Percentiles rank a stretch among this genome's conserved stretches.
Conservation (phyloP, 176 grass and related monocot species). For the Eleusine coracana region DNA sequence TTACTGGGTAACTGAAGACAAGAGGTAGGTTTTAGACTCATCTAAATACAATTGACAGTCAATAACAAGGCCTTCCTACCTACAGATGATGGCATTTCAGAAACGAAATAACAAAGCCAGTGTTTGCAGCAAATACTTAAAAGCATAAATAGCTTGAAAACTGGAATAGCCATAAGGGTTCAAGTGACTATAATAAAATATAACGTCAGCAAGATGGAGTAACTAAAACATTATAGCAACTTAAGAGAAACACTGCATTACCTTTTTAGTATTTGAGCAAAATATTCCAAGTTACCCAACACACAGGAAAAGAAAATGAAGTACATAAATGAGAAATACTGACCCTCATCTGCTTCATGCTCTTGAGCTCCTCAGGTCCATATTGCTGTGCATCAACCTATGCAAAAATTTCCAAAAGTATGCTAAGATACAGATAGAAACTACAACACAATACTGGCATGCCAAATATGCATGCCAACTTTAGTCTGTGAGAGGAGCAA, state of each 20-base stretch:
- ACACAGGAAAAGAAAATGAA: constrained; percentile 18
- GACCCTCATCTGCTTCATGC: constrained; percentile 88
- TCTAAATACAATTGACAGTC: not conserved
- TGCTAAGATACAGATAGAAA: constrained; percentile 37
- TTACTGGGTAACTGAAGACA: not conserved
- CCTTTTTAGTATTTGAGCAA: not conserved
- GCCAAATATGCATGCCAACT: constrained; percentile 6
- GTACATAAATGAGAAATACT: constrained; percentile 39
- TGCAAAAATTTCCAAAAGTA: constrained; percentile 31
- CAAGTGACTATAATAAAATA: not conserved
- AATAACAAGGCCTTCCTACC: constrained; percentile 3
- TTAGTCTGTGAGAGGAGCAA: not conserved
- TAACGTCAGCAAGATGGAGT: not conserved
- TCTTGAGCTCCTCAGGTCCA: constrained; percentile 80
- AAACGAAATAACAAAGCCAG: not conserved
- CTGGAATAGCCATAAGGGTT: not conserved
- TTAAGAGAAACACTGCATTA: not conserved
- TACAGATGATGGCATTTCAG: not conserved
- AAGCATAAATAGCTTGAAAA: not conserved
- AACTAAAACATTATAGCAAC: constrained; percentile 8
- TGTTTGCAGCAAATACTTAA: constrained; percentile 22
- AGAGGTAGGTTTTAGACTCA: not conserved
- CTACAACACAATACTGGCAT: constrained; percentile 1
- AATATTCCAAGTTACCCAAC: not conserved
- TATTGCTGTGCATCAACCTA: constrained; percentile 74